phyloP scores from a whole-genome alignment of 768 basidiomycete species.

The Panaeolus cyanescens region DNA sequence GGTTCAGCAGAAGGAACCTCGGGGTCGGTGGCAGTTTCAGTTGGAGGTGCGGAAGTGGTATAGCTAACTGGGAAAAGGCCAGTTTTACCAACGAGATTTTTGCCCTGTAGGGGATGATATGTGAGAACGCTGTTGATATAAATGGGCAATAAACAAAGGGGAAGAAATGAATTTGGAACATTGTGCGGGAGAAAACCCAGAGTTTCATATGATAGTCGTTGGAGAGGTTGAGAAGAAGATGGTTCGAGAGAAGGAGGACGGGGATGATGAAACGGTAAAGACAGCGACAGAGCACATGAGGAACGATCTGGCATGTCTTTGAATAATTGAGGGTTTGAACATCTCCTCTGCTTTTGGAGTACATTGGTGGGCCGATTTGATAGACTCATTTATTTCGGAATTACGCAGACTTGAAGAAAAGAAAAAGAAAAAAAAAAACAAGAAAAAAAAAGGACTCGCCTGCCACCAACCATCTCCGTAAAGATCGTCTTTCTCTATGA shows the following conservation, averaged over 20 bases:
- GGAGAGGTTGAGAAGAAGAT: neutral
- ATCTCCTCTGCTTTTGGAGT: neutral
- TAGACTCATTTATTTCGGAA: neutral
- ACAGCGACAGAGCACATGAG: neutral
- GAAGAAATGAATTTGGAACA: conserved; percentile 10
- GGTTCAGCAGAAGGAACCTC: neutral
- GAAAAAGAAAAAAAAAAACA: neutral
- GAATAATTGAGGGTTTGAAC: neutral
- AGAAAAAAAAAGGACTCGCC: conserved; percentile 32
- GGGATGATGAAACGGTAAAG: neutral
- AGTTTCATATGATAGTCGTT: conserved; percentile 1
- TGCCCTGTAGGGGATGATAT: conserved; percentile 54
- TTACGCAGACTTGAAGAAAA: neutral
- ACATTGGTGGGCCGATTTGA: neutral
- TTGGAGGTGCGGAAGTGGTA: conserved; percentile 62
- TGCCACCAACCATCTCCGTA: conserved; percentile 98
- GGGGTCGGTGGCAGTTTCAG: conserved; percentile 10
- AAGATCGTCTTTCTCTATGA: conserved; percentile 90
- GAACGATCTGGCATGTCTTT: neutral
- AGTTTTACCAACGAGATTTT: conserved; percentile 76
- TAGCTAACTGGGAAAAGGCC: conserved; percentile 94
- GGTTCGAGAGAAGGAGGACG: neutral
- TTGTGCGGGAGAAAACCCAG: neutral
- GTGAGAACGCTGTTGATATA: neutral
- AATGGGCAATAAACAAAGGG: neutral